Base-by-base conservation (phyloP, 352 stramenopile species). In the Phytophthora syringae region DNA sequence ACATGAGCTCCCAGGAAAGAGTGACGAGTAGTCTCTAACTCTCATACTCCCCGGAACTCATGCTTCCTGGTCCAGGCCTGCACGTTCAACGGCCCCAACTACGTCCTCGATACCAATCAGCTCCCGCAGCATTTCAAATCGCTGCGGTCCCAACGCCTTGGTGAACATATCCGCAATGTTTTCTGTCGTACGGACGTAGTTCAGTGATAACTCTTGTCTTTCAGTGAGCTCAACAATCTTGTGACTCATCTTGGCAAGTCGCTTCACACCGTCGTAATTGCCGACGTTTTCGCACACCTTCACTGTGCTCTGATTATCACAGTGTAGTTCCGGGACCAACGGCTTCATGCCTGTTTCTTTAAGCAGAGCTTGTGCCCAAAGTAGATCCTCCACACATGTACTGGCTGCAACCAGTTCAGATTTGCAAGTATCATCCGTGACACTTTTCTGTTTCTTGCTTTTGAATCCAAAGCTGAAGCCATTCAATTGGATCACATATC, bases 91-190 rank as follows among this genome's bases (percentile, higher is more conserved):
- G 15, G 9, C 30, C 30, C 15, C 30, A 36, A 36, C 9, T 16
- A 16, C 30, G 30, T 44, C 30, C 22, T 55, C 11, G 20, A 44
- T 32, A 2, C 28, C 28, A 21, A 55, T n/a, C 13, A 21, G 5
- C 5, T 15, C n/a, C 7, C 39, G 37, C 39, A 51, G 18, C 34
- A 43, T 49, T 34, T 51, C 39, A 43, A 52, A 61, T 24, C 16
- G 53, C 28, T 53, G 42, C 3, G 42, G 42, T 5, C 53, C 15
- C 20, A 61, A 9, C 15, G 53, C 53, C 42, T 53, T 61, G 1
- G 53, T 53, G 3, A 53, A 47, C 42, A 61, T 52, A 12, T 52
- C 40, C 0, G 12, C 53, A 5, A 60, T 34, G 53, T 52, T 36
- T 3, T 36, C 30, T 36, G 30, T 12, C 30, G 9, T 36, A 7